These are phyloP conservation scores for Fusarium nisikadoi DNA, from an alignment of 2,329 filamentous ascomycete species.

Conservation along the genomic window DNA sequence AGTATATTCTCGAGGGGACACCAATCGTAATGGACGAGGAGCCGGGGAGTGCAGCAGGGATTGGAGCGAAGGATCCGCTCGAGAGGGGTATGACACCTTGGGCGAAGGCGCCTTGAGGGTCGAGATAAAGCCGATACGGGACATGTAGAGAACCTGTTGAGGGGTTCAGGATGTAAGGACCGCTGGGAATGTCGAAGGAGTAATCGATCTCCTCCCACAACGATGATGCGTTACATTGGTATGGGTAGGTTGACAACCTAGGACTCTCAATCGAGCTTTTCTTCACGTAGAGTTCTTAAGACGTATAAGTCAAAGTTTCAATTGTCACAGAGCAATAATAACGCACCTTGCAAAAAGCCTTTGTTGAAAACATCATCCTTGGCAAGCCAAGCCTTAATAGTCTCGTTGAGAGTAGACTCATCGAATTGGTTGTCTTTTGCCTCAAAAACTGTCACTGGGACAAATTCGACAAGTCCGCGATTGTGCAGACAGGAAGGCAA, in stretches of 20 bases:
- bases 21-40: background rate
- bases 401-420: background rate
- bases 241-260: rapidly evolving
- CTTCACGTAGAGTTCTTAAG: background rate
- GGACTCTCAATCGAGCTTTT: background rate
- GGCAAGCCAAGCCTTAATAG: background rate
- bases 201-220: background rate
- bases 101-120: background rate
- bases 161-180: background rate
- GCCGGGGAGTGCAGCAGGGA: background rate
- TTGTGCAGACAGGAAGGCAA: rapidly evolving
- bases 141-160: background rate
- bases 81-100: background rate
- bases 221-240: background rate
- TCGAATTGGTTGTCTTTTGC: rapidly evolving
- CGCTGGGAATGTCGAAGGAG: background rate
- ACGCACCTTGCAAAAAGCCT: background rate
- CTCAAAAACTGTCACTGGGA: background rate
- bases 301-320: background rate
- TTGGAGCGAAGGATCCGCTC: background rate
- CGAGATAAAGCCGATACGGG: background rate
- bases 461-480: rapidly evolving
- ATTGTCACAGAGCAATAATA: background rate
- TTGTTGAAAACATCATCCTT: background rate
- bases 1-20: background rate